Evolutionary conservation across 2,329 filamentous ascomycete genomes (phyloP).

Genomic region (Polychaeton citri): DNA sequence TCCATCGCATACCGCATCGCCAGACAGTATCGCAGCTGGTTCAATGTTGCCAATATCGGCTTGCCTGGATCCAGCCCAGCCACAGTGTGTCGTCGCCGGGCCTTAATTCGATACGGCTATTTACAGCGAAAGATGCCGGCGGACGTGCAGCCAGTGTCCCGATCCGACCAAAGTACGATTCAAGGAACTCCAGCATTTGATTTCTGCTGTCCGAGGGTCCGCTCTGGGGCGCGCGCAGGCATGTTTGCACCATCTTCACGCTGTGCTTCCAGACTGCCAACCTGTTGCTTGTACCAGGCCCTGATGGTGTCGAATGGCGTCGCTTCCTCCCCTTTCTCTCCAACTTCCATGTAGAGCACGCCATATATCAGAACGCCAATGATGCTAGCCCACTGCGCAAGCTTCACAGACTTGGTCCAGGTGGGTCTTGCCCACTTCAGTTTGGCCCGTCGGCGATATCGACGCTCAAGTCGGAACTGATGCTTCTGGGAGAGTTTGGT

Average conservation of each 20-base stretch:
- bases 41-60: too few species aligned
- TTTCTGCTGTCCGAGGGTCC: neutral
- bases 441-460: constrained; percentile 57
- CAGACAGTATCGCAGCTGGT: too few species aligned
- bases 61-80: too few species aligned
- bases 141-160: too few species aligned
- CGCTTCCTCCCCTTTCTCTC: constrained; percentile 21
- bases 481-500: constrained; percentile 54
- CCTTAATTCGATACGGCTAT: too few species aligned
- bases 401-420: constrained; percentile 52
- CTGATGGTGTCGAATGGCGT: constrained; percentile 41
- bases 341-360: constrained; percentile 46
- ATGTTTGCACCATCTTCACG: neutral
- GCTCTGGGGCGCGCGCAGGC: neutral
- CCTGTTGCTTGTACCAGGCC: neutral
- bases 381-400: constrained; percentile 50
- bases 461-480: constrained; percentile 65
- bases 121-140: too few species aligned
- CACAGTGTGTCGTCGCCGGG: too few species aligned
- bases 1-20: too few species aligned
- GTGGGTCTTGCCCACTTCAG: constrained; percentile 48
- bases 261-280: neutral
- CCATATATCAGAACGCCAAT: constrained; percentile 43
- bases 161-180: too few species aligned
- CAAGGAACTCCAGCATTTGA: too few species aligned